Evolutionary conservation across 164 flowering plant genomes (phyloP), one percentile per base, ranked within the genome.

Genomic region (Warburgia ugandensis): DNA sequence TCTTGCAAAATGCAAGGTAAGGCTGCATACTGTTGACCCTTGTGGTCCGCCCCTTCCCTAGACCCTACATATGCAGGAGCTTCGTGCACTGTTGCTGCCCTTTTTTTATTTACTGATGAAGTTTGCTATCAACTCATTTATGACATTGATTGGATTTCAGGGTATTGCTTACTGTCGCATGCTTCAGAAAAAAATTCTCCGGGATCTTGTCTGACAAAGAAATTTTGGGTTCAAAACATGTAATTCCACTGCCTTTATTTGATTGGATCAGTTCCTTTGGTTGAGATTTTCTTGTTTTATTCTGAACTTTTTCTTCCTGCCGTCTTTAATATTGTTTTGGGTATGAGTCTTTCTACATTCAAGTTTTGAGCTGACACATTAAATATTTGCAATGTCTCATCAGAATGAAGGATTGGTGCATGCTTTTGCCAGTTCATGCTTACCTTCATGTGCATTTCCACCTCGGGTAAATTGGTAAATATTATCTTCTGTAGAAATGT

Each of bases 361-460:
- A 44, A 62, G 37, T n/a, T n/a, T 46, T 65, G 42, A 63, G 61
- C 61, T 71, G 60, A 70, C 58, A n/a, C n/a, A 45, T 39, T 43
- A 33, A 44, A 50, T 63, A 29, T 54, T 68, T 70, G 58, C 67
- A 69, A 61, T 74, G 71, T 73, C 62, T 59, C 65, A 37, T 41
- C 88, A 91, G 98, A 72, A 64, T 43, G 77, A 77, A 74, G 99
- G 96, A 49, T 38, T 85, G 64, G 82, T 49, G 62, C 86, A 85
- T 57, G 63, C 50, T 54, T 88, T 76, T 77, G 67, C 76, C 58
- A 70, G 58, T 36, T 80, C 68, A 19, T 46, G 58, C 56, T 63
- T 92, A 50, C 70, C 95, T 45, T 39, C 63, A 10, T 67, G 71
- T 33, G 60, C 63, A 9, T 61, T 66, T 60, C 80, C 7, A 42